Evolutionary conservation across 2,329 filamentous ascomycete genomes (phyloP), one percentile per base, ranked within the genome.

Genomic region (Trichoderma atrobrunneum): DNA sequence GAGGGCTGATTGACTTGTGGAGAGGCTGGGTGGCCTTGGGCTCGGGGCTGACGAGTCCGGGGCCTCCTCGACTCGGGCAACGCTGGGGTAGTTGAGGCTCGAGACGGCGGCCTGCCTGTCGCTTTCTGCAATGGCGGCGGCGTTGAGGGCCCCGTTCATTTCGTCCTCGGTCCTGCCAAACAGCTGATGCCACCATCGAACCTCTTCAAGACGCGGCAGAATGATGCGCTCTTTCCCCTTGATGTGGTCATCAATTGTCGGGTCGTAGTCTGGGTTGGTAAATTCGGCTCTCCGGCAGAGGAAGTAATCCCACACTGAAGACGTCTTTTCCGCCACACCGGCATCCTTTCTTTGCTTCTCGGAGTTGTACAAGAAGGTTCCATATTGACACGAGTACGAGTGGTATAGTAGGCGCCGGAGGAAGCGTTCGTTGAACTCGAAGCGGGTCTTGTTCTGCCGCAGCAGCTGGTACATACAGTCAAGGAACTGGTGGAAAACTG

Each of bases 261-360:
- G 79, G 70, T 97, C 91, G 78, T 95, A 99, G 36, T 91, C 87
- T 0, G 90, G 87, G 78, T 98, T 98, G 48, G 90, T 85, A 77
- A 98, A 99, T 77, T 97, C 93, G 24, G 88, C 85, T 75, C 89
- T 90, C 12, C 95, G 89, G 57, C 92, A 90, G 8, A 98, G 84
- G 81, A 99, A 98, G 80, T 98, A 98, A 76, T 96, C 92, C 96
- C 96, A 99, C 1, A 98, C 96, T 26, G 93, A 97, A 4, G 92
- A 87, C 4, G 94, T 97, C 69, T 89, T 87, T 76, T 94, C 90
- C 51, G 86, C 84, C 1, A 93, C 90, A 32, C 85, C 87, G 26
- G 89, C 87, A 57, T 96, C 92, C 18, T 89, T 84, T 4, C 96
- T 91, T 77, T 97, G 93, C 78, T 94, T 96, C 80, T 99, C 96